Evolutionary conservation across 371 early-diverging fungal genomes (phyloP), one percentile per base, ranked within the genome.

Genomic region (Rhizomucor miehei): DNA sequence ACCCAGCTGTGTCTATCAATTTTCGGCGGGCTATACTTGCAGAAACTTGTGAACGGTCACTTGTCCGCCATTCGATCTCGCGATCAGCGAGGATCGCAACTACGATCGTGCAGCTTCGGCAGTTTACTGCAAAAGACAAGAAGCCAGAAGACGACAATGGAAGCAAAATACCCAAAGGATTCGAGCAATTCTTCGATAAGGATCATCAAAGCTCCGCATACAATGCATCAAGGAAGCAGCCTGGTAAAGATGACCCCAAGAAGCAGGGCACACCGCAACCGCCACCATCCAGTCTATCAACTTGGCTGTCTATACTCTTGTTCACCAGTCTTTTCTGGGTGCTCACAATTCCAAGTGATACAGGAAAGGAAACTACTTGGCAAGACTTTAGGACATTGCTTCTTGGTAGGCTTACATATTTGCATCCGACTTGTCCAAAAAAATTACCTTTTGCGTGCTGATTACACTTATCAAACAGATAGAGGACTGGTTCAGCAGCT

Each of bases 401-500:
- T 66, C 75, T 98, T 38, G 54, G 54, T 54, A 45, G 6, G 23
- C 14, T 6, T 19, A 2, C 23, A 34, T 44, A 29, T 19, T 29
- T 35, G 16, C 2, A 19, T 2, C 9, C n/a, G n/a, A n/a, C n/a
- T n/a, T n/a, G n/a, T n/a, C n/a, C n/a, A n/a, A n/a, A n/a, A n/a
- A n/a, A n/a, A n/a, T n/a, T n/a, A n/a, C n/a, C n/a, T n/a, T n/a
- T n/a, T n/a, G n/a, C n/a, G n/a, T n/a, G n/a, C n/a, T n/a, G n/a
- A n/a, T n/a, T n/a, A n/a, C n/a, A n/a, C n/a, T n/a, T n/a, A n/a
- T n/a, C n/a, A n/a, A n/a, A n/a, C 44, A 54, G 95, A 95, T 48
- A 92, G 90, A 61, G 98, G 97, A 4, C 70, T 88, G 55, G 97
- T 98, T 4, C 91, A 95, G 37, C 86, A 84, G 38, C 71, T 98